phyloP scores from a whole-genome alignment of 345 rosid genomes.

The Hibiscus mutabilis region DNA sequence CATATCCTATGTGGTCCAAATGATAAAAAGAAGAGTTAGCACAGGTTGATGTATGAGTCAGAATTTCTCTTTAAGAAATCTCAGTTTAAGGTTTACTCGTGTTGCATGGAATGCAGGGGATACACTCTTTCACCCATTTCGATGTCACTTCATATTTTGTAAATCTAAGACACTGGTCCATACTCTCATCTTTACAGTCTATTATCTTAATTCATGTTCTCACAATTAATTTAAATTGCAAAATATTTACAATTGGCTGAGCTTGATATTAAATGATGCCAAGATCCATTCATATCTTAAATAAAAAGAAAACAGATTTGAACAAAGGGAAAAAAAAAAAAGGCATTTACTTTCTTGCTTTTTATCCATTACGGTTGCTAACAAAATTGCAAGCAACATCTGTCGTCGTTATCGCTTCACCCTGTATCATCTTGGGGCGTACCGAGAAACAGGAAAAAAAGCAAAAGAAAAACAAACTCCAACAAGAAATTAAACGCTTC shows the following conservation, averaged over 20 bases:
- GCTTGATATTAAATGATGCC: constrained; percentile 13
- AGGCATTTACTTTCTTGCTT: background rate
- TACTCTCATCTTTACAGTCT: background rate
- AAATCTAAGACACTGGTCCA: constrained; percentile 4
- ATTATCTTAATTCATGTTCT: too few species aligned
- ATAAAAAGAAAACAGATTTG: background rate
- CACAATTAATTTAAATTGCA: too few species aligned
- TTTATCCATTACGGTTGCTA: constrained; percentile 6
- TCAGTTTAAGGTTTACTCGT: background rate
- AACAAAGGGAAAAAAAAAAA: background rate
- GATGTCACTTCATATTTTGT: background rate
- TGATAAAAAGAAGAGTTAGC: background rate
- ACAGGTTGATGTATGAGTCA: background rate
- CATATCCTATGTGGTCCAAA: constrained; percentile 3
- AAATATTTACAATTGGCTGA: background rate
- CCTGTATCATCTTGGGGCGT: background rate
- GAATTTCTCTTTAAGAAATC: background rate
- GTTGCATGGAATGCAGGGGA: background rate
- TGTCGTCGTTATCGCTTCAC: constrained; percentile 18
- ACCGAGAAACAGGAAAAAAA: constrained; percentile 6
- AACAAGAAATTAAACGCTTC: constrained; percentile 5
- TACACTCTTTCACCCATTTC: constrained; percentile 15
- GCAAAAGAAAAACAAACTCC: background rate
- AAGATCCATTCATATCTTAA: background rate
- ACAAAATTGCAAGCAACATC: constrained; percentile 16